Conservation (phyloP, 192 early-diverging fungal genomes). For the Spinellus fusiger region DNA sequence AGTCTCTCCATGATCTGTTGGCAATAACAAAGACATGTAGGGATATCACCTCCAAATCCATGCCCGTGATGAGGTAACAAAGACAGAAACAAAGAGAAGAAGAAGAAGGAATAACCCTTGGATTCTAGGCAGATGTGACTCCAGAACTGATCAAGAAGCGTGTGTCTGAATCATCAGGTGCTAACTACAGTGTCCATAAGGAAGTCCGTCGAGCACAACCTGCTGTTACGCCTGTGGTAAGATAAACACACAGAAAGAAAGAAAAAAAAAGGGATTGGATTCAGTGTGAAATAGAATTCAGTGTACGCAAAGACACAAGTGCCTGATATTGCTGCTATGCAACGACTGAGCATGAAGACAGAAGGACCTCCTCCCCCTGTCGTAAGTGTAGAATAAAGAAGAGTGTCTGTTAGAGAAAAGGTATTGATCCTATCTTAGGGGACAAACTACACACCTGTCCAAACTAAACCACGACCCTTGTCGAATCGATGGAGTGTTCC, state of each 20-base stretch:
- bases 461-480: conserved; percentile 31
- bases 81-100: not conserved
- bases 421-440: conserved; percentile 12
- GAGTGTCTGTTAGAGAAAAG: not conserved
- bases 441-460: conserved; percentile 32
- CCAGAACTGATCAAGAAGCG: conserved; percentile 80
- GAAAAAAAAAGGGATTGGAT: not conserved
- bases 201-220: conserved; percentile 35
- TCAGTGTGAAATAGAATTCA: conserved; percentile 28
- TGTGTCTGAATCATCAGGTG: conserved; percentile 75
- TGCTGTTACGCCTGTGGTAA: conserved; percentile 39
- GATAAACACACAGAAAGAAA: conserved; percentile 1
- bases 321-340: conserved; percentile 50
- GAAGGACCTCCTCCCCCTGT: conserved; percentile 32
- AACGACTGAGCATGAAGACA: conserved; percentile 40
- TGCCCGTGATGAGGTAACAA: conserved; percentile 61
- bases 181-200: conserved; percentile 84
- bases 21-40: no score
- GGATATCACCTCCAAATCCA: conserved; percentile 86
- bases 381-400: conserved; percentile 6
- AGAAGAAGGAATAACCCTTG: not conserved
- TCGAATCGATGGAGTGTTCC: conserved; percentile 19
- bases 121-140: conserved; percentile 65
- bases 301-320: conserved; percentile 55
- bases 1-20: not conserved